Base-by-base conservation (phyloP, 2,329 filamentous ascomycete species). In the Ilyonectria destructans region DNA sequence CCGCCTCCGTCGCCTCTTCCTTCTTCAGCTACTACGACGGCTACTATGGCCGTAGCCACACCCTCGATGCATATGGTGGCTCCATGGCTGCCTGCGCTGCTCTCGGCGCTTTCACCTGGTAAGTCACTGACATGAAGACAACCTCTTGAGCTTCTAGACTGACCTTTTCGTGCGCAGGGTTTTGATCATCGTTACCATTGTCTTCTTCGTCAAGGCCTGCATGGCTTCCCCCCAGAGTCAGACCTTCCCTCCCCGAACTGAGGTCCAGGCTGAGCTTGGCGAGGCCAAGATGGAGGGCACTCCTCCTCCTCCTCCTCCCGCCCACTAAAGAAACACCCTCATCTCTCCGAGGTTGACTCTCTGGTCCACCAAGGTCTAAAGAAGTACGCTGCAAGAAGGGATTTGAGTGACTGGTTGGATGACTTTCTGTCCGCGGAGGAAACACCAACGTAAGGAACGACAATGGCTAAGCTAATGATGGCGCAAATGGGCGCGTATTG, bases 101-200 rank as follows among this genome's bases (percentile, higher is more conserved):
- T 33, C 61, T 86, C 6, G 84, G 84, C 4, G 82, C 82, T 10
- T 21, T 84, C 17, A 74, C 77, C 17, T 86, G 84, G 82, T 82
- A 63, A 63, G 78, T 75, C 13, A 15, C 13, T 56, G 23, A 13
- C 13, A 13, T 17, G 19, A 6, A 6, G 2, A 15, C 10, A 21
- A 35, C 6, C 7, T 8, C 21, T 29, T 60, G 31, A 54, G n/a
- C 31, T 54, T 19, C 51, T 13, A 5, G 7, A 7, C 10, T 54
- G 35, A 54, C 3, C 12, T 1, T 3, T 19, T 35, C 19, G n/a
- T 29, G 4, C 3, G 12, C 45, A 83, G 82, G 83, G 64, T 84
- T 45, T 71, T 85, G 9, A 74, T 78, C 33, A 78, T 84, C 54
- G 72, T 82, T 55, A 75, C 82, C 63, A 64, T 84, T 49, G 74